These are phyloP conservation scores for Jamesozyma gamospora DNA, from an alignment of 805 yeast species.

Conservation along the genomic window DNA sequence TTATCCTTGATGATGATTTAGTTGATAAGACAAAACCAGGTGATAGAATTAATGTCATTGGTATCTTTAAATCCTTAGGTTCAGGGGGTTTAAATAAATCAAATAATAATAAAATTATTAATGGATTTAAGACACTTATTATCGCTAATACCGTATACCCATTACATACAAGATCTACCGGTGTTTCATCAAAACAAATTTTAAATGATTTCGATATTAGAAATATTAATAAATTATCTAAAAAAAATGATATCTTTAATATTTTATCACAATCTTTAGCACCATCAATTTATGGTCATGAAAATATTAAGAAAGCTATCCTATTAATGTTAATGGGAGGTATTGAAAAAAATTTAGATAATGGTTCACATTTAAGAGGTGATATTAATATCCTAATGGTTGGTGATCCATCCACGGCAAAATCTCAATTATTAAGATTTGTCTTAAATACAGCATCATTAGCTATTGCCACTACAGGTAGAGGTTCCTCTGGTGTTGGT, in stretches of 20 bases:
- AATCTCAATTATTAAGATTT: slow-evolving; percentile 88
- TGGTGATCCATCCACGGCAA: slow-evolving; percentile 98
- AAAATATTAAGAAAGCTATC: slow-evolving; percentile 82
- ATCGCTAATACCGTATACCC: slow-evolving; percentile 86
- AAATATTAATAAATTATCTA: slow-evolving; percentile 71
- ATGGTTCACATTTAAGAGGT: slow-evolving; percentile 96
- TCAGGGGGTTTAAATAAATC: slow-evolving; percentile 35
- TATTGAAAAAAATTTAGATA: slow-evolving; percentile 82
- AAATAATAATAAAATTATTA: slow-evolving; percentile 27
- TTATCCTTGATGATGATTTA: slow-evolving; percentile 87
- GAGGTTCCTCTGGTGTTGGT: slow-evolving; percentile 99
- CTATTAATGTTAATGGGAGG: slow-evolving; percentile 88
- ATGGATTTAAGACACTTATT: slow-evolving; percentile 73
- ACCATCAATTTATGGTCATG: slow-evolving; percentile 92
- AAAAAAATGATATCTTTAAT: slow-evolving; percentile 63
- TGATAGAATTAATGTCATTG: slow-evolving; percentile 88
- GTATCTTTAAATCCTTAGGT: slow-evolving; percentile 87
- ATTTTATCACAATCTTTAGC: slow-evolving; percentile 79
- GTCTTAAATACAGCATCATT: slow-evolving; percentile 90
- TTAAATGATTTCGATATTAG: slow-evolving; percentile 77
- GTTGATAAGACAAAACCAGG: slow-evolving; percentile 93
- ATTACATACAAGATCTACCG: slow-evolving; percentile 77
- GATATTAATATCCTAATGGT: slow-evolving; percentile 94
- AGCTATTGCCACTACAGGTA: slow-evolving; percentile 97
- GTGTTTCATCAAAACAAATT: slow-evolving; percentile 59